These are phyloP conservation scores for Penicillium coffeae DNA, from an alignment of 495 filamentous ascomycete species.

Conservation along the genomic window DNA sequence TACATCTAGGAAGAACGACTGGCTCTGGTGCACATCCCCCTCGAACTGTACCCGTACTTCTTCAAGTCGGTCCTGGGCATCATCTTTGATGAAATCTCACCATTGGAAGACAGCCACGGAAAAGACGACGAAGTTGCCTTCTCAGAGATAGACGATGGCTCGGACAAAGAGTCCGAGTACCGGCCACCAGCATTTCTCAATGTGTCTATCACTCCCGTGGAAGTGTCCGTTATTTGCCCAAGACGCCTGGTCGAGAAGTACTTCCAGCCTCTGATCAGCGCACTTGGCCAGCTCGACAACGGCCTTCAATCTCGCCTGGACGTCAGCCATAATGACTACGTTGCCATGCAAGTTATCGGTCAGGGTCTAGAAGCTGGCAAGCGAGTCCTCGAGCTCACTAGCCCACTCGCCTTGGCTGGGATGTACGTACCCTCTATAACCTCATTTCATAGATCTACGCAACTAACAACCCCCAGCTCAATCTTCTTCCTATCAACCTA, in stretches of 20 bases:
- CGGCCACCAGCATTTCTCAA: slow-evolving; percentile 77
- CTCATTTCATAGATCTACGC: background rate
- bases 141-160: slow-evolving; percentile 21
- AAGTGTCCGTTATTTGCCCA: slow-evolving; percentile 90
- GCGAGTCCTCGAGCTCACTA: slow-evolving; percentile 86
- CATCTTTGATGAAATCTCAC: slow-evolving; percentile 61
- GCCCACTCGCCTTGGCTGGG: slow-evolving; percentile 83
- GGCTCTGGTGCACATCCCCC: slow-evolving; percentile 86
- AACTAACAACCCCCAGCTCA: slow-evolving; percentile 44
- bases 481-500: slow-evolving; percentile 99
- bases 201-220: slow-evolving; percentile 85
- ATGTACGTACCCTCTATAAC: slow-evolving; percentile 54
- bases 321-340: slow-evolving; percentile 78
- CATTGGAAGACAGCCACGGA: slow-evolving; percentile 18
- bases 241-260: slow-evolving; percentile 64
- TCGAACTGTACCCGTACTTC: slow-evolving; percentile 75
- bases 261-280: slow-evolving; percentile 66
- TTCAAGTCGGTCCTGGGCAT: slow-evolving; percentile 79
- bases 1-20: slow-evolving; percentile 74
- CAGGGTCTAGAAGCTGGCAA: slow-evolving; percentile 91
- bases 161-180: slow-evolving; percentile 31
- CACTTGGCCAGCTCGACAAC: slow-evolving; percentile 26
- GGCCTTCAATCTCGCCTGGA: slow-evolving; percentile 51
- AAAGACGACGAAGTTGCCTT: slow-evolving; percentile 19
- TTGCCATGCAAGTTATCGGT: slow-evolving; percentile 82